Conservation (phyloP, 1,139 yeast species). For the Diutina siamensis region DNA sequence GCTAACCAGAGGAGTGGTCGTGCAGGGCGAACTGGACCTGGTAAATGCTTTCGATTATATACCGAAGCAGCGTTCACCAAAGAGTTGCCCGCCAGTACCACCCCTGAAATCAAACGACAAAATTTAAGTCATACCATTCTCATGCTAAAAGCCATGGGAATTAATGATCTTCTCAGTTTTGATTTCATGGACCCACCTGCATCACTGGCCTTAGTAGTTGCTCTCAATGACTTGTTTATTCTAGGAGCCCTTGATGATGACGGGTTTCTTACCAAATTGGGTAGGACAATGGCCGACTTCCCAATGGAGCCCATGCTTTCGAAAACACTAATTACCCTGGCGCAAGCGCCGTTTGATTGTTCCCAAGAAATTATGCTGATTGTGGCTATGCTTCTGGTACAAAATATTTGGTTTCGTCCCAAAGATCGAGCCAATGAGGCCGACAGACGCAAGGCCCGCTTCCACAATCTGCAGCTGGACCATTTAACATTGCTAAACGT, state of each 20-base stretch:
- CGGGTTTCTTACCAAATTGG: conserved; percentile 64
- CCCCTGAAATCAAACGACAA: conserved; percentile 91
- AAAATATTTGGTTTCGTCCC: conserved; percentile 76
- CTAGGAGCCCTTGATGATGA: conserved; percentile 73
- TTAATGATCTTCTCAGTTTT: conserved; percentile 64
- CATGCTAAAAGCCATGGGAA: conserved; percentile 93
- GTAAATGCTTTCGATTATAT: conserved; percentile 64
- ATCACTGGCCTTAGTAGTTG: conserved; percentile 57
- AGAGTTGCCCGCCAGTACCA: conserved; percentile 77
- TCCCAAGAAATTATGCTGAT: conserved; percentile 76
- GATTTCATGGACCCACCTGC: conserved; percentile 97
- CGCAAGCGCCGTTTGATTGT: conserved; percentile 65
- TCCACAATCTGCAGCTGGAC: conserved; percentile 75
- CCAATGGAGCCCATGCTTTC: conserved; percentile 95
- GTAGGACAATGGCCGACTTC: conserved; percentile 79
- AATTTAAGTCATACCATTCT: conserved; percentile 76
- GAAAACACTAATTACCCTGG: conserved; percentile 49
- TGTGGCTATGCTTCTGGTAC: conserved; percentile 87
- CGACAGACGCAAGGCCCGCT: conserved; percentile 63
- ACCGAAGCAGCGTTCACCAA: conserved; percentile 49
- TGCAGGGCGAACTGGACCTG: conserved; percentile 84
- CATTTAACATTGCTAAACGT: conserved; percentile 79
- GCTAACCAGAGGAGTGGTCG: conserved; percentile 77
- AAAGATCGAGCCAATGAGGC: conserved; percentile 57
- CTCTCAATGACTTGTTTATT: conserved; percentile 75